Evolutionary conservation across 768 basidiomycete genomes (phyloP).

Genomic region (Russula dissimulans): DNA sequence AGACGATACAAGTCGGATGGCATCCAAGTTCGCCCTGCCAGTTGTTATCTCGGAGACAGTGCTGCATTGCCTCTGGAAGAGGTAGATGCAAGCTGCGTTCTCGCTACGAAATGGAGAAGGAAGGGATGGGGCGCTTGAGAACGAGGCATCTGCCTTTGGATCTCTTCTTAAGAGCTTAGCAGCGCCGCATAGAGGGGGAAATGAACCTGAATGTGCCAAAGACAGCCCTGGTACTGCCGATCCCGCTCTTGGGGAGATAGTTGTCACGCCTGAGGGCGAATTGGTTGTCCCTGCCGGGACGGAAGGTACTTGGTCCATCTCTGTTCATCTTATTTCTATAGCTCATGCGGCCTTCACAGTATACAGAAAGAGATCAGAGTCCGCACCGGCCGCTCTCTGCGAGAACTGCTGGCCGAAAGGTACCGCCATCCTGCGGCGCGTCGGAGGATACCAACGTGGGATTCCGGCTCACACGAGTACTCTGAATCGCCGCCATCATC

Average conservation of each 20-base stretch:
- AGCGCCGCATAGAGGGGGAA: background rate
- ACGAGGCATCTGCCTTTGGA: background rate
- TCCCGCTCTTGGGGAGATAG: background rate
- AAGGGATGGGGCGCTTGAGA: background rate
- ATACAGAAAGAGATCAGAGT: conserved; percentile 8
- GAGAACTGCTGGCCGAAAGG: conserved; percentile 2
- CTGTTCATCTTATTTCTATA: background rate
- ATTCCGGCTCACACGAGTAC: background rate
- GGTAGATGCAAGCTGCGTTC: background rate
- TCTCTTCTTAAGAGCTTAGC: background rate
- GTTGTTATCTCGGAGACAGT: background rate
- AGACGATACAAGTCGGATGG: conserved; percentile 9
- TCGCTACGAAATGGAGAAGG: background rate
- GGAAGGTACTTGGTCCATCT: background rate
- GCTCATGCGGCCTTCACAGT: background rate
- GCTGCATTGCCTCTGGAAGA: background rate
- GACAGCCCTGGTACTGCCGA: background rate
- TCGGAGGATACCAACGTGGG: conserved; percentile 10
- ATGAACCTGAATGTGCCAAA: background rate
- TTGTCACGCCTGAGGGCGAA: background rate
- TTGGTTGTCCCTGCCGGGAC: conserved; percentile 8
- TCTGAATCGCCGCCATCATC: background rate
- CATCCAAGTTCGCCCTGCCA: background rate
- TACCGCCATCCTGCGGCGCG: conserved; percentile 10
- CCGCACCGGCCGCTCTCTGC: background rate